Conservation (phyloP, 257 asterid genomes). For the Jacaranda mimosifolia region DNA sequence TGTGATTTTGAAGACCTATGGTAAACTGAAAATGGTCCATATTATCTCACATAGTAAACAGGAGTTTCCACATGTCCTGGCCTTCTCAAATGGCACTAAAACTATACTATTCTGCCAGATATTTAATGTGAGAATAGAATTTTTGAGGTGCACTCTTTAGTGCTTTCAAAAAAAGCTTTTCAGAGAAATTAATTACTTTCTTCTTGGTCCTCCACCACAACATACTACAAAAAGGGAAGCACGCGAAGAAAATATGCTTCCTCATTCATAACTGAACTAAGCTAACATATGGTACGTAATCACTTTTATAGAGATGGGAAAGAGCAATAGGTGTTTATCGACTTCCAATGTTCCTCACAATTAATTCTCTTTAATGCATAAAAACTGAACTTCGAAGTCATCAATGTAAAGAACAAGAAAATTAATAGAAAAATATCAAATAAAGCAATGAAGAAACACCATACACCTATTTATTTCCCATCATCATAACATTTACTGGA, state of each 20-base stretch:
- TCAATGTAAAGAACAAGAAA: slow-evolving; percentile 17
- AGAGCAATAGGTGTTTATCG: neutral
- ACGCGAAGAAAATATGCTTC: slow-evolving; percentile 26
- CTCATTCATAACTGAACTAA: neutral
- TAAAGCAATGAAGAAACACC: slow-evolving; percentile 13
- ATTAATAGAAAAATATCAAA: neutral
- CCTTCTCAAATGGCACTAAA: slow-evolving; percentile 19
- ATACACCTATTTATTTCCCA: slow-evolving; percentile 19
- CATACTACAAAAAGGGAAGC: slow-evolving; percentile 22
- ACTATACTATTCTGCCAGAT: slow-evolving; percentile 15
- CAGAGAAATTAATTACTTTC: neutral
- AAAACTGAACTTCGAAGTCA: slow-evolving; percentile 17
- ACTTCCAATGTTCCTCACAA: slow-evolving; percentile 9
- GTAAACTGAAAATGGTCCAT: neutral
- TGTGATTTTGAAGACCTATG: slow-evolving; percentile 18
- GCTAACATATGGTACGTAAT: neutral
- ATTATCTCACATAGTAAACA: neutral
- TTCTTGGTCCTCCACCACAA: slow-evolving; percentile 1
- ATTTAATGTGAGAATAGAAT: neutral
- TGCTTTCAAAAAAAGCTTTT: neutral
- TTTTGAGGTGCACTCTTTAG: neutral
- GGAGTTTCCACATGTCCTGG: neutral
- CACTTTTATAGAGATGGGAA: neutral
- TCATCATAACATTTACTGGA: slow-evolving; percentile 21
- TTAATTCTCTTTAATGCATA: slow-evolving; percentile 8